Evolutionary conservation across 2,329 filamentous ascomycete species (phyloP), one percentile per base, ranked within the genome.

Genomic region (Ploettnerulaceae sp.): DNA sequence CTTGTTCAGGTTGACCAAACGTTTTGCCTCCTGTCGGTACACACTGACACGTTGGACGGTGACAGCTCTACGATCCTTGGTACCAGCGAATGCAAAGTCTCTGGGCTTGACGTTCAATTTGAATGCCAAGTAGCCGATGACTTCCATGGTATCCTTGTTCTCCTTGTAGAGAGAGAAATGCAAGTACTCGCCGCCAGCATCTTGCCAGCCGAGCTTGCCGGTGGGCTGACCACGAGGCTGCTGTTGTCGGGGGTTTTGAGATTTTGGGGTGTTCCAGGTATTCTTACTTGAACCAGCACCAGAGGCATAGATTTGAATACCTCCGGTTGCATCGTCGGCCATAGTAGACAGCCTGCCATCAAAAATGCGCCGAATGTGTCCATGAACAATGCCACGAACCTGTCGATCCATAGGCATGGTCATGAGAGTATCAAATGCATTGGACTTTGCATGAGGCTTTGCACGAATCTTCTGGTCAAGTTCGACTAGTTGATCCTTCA

Each of bases 101-200:
- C 78, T 81, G 3, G 75, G 63, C 31, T 75, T 75, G 48, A 79
- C 69, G 52, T 77, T 79, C 43, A 86, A 63, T 51, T 76, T 71
- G 33, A 73, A 75, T 1, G 75, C 72, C 5, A 87, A 65, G 57
- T 75, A 81, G 2, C 71, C 74, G n/a, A 86, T 69, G 0, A 81
- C 74, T 59, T 88, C 83, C 82, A 86, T 86, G 0, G 83, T 87
- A 59, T 87, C 84, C 61, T 85, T 86, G 64, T 88, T 88, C 64
- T 86, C 83, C 64, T 88, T 88, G 70, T 84, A 84, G 28, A 88
- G 69, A 1, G 79, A 82, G 60, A 87, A 87, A 62, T 88, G 84
- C n/a, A 87, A 66, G 59, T 82, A 81, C 48, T 82, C 76, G 7
- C 84, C 84, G 26, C 82, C 82, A 32, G 82, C 69, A 54, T 85